Evolutionary conservation across 78 protist species (phyloP), one percentile per base, ranked within the genome.

Genomic region (Cavenderia fasciculata): DNA sequence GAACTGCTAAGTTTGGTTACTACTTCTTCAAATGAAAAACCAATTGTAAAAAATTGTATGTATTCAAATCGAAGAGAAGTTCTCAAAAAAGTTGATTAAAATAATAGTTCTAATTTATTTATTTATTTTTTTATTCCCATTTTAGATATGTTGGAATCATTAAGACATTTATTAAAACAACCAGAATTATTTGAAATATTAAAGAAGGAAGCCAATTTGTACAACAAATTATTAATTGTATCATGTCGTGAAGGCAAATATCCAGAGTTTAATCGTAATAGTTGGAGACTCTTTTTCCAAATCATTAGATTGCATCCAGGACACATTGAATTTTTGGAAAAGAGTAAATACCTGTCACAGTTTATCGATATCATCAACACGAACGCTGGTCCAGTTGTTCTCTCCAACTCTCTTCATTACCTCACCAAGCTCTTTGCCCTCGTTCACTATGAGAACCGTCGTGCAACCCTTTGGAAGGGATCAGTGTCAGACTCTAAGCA

Each of bases 331-430:
- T 65, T 29, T 36, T 44, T 82, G 44, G 90, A 82, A 16, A 82
- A 82, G 59, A 52, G 56, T 27, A 82, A 82, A 43, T 82, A 74
- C 38, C 34, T 71, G 5, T 33, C 19, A 2, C 73, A 63, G 21
- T 59, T 87, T 0, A 69, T 87, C 59, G 93, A 87, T 54, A 77
- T 77, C 18, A 65, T 87, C 44, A 70, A 46, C 34, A 54, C 79
- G 10, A 77, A 75, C 74, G 72, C 93, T 18, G 86, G 93, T 34
- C 73, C 59, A 25, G 74, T 87, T 8, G 77, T 87, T 11, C 65
- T 87, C 8, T 69, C 84, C 6, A 68, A 87, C 74, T 49, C 88
- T 18, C 86, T 87, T 0, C 86, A 87, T 49, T 87, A 87, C 47
- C 52, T 87, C 23, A 38, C 74, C 44, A 87, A 87, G 74, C 18